Evolutionary conservation across 2,329 filamentous ascomycete genomes (phyloP), one percentile per base, ranked within the genome.

Genomic region (Paraconiothyrium sp.): DNA sequence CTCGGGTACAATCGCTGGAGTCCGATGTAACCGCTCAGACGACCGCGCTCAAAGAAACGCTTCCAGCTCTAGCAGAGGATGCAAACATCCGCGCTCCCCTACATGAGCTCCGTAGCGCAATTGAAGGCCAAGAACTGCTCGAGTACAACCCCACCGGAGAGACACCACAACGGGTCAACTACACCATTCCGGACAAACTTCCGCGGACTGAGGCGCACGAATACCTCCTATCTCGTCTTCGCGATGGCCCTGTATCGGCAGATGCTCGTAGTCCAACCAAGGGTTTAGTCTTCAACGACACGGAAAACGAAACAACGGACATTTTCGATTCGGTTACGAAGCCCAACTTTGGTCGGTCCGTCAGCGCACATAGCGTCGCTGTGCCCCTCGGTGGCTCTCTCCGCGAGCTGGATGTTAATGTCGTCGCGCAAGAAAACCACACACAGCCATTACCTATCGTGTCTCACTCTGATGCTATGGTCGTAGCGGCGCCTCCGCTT

Each of bases 121-220:
- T 97, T 50, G 81, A 85, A 16, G 81, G 79, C 50, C 88, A 89
- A 1, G 79, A 83, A 4, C 84, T 98, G 56, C 85, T 89, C 57
- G 93, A 97, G 75, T 98, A 98, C 77, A 83, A 88, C 41, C 87
- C 92, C 0, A 98, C 95, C 0, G 94, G 95, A 55, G 85, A 90
- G 50, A 98, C 95, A 1, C 95, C 95, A 0, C 88, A 91, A 73
- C 95, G 94, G 80, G 82, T 85, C 34, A 84, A 88, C 56, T 99
- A 98, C 78, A 84, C 88, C n/a, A 97, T 92, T 72, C 92, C 93
- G 0, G 91, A 87, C 1, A 83, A 85, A 2, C 84, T 99, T 1
- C 95, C 95, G 3, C 88, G 89, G 30, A 98, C 95, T 0, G 86
- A 88, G 71, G 72, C 80, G 0, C 87, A 89, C 70, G 85, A 89